Evolutionary conservation across 2,329 filamentous ascomycete genomes (phyloP).

Genomic region (Knoxdaviesia proteae): DNA sequence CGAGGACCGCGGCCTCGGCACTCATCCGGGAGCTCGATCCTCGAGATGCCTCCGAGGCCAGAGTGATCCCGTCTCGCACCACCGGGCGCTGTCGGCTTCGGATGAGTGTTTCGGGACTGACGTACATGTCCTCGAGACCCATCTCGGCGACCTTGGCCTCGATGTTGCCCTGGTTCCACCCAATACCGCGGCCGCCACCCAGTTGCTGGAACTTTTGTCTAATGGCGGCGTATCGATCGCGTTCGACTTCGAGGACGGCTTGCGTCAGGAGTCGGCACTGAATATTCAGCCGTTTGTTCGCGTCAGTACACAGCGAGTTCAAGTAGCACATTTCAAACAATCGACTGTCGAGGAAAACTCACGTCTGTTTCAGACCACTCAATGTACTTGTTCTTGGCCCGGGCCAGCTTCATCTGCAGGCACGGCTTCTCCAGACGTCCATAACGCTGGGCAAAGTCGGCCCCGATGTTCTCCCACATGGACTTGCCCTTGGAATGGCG

Average conservation of each 20-base stretch:
- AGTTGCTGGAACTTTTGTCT: constrained; percentile 24
- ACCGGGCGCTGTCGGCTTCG: constrained; percentile 22
- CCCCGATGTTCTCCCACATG: constrained; percentile 34
- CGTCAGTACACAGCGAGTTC: too few relatives aligned
- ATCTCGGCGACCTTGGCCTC: constrained; percentile 26
- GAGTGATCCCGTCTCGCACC: constrained; percentile 2
- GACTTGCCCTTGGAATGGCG: constrained; percentile 28
- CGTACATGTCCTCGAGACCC: constrained; percentile 21
- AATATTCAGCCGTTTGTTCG: not conserved
- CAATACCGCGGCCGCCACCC: constrained; percentile 25
- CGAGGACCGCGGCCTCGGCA: not conserved
- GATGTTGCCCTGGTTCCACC: constrained; percentile 27
- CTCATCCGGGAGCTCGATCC: constrained; percentile 2
- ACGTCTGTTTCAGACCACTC: constrained; percentile 29
- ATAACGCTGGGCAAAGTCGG: constrained; percentile 17
- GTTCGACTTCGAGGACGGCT: constrained; percentile 20
- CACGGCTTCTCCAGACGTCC: constrained; percentile 22
- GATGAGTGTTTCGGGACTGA: constrained; percentile 15
- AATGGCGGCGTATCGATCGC: constrained; percentile 20
- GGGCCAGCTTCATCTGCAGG: constrained; percentile 34
- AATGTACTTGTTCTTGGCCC: constrained; percentile 25
- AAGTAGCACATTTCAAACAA: constrained; percentile 3
- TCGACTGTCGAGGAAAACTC: constrained; percentile 10
- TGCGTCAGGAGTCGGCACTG: constrained; percentile 20
- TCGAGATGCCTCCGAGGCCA: too few relatives aligned